A percentile compares a stretch with the other conserved stretches of the same genome.
Evolutionary conservation across 1,284 basidiomycete species (phyloP).

Genomic region (Exsudoporus floridanus): DNA sequence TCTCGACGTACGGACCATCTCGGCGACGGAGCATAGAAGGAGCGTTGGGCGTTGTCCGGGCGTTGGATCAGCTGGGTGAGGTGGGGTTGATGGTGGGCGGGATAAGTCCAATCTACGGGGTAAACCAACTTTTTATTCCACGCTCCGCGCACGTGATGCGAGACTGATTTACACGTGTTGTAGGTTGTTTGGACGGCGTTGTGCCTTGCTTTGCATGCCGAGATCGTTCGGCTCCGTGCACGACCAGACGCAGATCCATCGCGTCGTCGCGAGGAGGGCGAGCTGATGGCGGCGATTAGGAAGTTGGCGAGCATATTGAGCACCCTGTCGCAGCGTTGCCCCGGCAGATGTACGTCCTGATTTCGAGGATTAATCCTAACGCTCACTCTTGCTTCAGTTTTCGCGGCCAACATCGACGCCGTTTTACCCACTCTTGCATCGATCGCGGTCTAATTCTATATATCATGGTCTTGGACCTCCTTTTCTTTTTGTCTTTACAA

Average conservation of each 20-base stretch:
- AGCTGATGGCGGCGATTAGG: constrained; percentile 17
- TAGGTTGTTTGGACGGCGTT: constrained; percentile 28
- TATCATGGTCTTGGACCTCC: not conserved
- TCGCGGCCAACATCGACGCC: constrained; percentile 27
- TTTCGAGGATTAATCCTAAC: not conserved
- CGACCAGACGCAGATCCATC: not conserved
- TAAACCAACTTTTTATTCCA: not conserved
- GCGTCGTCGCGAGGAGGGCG: constrained; percentile 11
- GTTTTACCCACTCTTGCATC: constrained; percentile 27
- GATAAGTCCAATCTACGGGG: constrained; percentile 20
- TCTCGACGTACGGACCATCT: constrained; percentile 26
- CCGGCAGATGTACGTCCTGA: constrained; percentile 16
- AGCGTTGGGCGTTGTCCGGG: constrained; percentile 17
- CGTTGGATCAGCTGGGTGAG: constrained; percentile 16
- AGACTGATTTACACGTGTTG: not conserved
- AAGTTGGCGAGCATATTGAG: constrained; percentile 18
- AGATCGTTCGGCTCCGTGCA: constrained; percentile 19
- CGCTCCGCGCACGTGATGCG: not conserved
- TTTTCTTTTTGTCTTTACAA: not conserved
- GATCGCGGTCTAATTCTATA: constrained; percentile 12
- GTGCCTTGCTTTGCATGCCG: constrained; percentile 25
- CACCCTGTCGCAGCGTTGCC: constrained; percentile 19
- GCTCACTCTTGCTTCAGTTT: constrained; percentile 14
- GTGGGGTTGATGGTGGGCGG: not conserved
- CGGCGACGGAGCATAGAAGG: constrained; percentile 31